Base-by-base conservation (phyloP, 2,329 filamentous ascomycete species). In the Fusarium sp. region DNA sequence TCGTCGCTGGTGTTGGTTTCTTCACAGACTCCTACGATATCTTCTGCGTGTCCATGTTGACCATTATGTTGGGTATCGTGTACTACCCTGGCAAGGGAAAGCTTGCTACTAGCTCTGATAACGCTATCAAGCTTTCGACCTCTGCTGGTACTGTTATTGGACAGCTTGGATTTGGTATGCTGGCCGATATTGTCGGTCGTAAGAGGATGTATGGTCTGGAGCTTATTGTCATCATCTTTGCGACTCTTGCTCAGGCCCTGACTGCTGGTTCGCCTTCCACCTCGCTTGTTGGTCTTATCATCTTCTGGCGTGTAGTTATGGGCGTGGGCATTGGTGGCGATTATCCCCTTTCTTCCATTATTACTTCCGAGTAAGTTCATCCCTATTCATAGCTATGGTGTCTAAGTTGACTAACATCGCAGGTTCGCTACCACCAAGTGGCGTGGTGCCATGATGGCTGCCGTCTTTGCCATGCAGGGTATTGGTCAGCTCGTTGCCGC, bases 1-100 rank as follows among this genome's bases (percentile, higher is more conserved):
- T 93, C 14, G 93, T 95, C 29, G 93, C 93, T 35, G 93, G 94
- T 76, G 92, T 95, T 69, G 94, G 93, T 75, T 96, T 97, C 89
- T 96, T 96, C 83, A 95, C 93, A 21, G 94, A 95, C 79, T 92
- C 92, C 7, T 95, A 95, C 82, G 91, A 93, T 78, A 93, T 94
- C 83, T 96, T 96, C 81, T 90, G 91, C 78, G 91, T 92, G 75
- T 92, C 90, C 72, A 85, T 94, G 78, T 85, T 92, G 71, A 93
- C 92, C 33, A 87, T 88, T 70, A 94, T 95, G 92, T 80, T 95
- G 56, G 93, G 93, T 45, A 90, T 95, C 54, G 93, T 94, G 73
- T 95, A 92, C 85, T 94, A 88, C 79, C 87, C 87, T 51, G 80
- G 81, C 61, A 79, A 75, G 19, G 89, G 90, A 23, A 84, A 84